Conservation (phyloP, 768 basidiomycete genomes). For the Phanerochaete carnosa region DNA sequence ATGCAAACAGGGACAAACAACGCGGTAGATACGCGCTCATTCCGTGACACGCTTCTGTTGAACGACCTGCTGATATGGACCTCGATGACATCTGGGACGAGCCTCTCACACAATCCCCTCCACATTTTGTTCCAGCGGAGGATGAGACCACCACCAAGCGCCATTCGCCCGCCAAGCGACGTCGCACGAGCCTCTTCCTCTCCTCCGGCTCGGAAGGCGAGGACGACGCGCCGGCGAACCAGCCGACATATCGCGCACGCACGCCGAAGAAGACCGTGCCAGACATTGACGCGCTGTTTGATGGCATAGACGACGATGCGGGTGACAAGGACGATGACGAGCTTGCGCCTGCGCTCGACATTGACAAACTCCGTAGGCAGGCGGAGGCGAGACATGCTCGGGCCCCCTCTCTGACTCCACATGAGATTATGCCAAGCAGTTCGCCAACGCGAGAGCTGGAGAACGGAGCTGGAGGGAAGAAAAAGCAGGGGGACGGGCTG, state of each 20-base stretch:
- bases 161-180: conserved; percentile 27
- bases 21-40: conserved; percentile 16
- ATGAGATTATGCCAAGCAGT: conserved; percentile 46
- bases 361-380: conserved; percentile 50
- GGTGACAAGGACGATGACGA: conserved; percentile 34
- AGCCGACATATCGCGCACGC: conserved; percentile 18
- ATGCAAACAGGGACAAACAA: conserved; percentile 17
- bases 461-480: conserved; percentile 23
- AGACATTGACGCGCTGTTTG: conserved; percentile 42
- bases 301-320: conserved; percentile 44
- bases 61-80: conserved; percentile 5
- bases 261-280: conserved; percentile 17
- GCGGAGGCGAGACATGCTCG: conserved; percentile 47
- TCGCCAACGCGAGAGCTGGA: conserved; percentile 41
- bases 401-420: conserved; percentile 34
- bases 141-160: conserved; percentile 12
- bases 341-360: conserved; percentile 51
- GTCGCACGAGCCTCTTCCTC: conserved; percentile 50
- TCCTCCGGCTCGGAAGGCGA: conserved; percentile 54
- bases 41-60: neutral
- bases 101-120: conserved; percentile 33
- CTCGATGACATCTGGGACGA: conserved; percentile 63
- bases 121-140: conserved; percentile 5
- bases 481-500: conserved; percentile 22
- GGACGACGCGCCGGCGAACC: conserved; percentile 4